These are phyloP conservation scores for Pistacia integerrima DNA, from an alignment of 345 rosid genomes.

Conservation along the genomic window DNA sequence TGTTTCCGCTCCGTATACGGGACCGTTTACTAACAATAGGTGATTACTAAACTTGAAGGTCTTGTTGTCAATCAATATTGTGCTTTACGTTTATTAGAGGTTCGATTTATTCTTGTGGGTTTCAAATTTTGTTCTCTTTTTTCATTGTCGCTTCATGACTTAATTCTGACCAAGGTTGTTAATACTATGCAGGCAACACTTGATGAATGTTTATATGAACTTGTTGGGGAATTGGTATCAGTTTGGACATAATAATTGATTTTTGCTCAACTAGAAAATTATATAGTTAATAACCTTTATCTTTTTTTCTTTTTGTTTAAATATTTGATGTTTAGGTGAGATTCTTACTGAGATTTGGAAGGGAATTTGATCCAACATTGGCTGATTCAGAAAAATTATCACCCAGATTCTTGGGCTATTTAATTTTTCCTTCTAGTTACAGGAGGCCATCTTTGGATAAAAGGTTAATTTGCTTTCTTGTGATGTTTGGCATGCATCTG, in stretches of 20 bases:
- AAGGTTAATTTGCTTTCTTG: slow-evolving; percentile 46
- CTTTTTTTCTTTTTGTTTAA: not conserved
- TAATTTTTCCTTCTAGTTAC: slow-evolving; percentile 77
- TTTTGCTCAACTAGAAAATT: slow-evolving; percentile 14
- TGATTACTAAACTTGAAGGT: slow-evolving; percentile 97
- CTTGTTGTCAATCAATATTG: slow-evolving; percentile 97
- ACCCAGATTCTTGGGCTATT: slow-evolving; percentile 85
- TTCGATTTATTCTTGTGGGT: slow-evolving; percentile 25
- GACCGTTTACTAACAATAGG: slow-evolving; percentile 7
- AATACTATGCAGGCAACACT: slow-evolving; percentile 81
- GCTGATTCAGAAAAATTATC: slow-evolving; percentile 75
- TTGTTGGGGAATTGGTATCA: slow-evolving; percentile 96
- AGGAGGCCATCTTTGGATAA: slow-evolving; percentile 72
- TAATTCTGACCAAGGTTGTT: slow-evolving; percentile 19
- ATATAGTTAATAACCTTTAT: slow-evolving; percentile 4
- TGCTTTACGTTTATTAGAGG: slow-evolving; percentile 93
- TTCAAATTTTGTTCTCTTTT: slow-evolving; percentile 4
- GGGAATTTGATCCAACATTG: slow-evolving; percentile 80
- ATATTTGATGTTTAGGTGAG: slow-evolving; percentile 65
- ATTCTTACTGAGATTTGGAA: slow-evolving; percentile 94
- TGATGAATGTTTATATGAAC: slow-evolving; percentile 95
- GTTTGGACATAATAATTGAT: slow-evolving; percentile 18
- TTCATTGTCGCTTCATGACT: slow-evolving; percentile 7
- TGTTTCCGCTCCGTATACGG: no score
- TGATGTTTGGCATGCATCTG: slow-evolving; percentile 10